These are phyloP conservation scores for Solanum boliviense DNA, from an alignment of 257 asterid species.

Conservation along the genomic window DNA sequence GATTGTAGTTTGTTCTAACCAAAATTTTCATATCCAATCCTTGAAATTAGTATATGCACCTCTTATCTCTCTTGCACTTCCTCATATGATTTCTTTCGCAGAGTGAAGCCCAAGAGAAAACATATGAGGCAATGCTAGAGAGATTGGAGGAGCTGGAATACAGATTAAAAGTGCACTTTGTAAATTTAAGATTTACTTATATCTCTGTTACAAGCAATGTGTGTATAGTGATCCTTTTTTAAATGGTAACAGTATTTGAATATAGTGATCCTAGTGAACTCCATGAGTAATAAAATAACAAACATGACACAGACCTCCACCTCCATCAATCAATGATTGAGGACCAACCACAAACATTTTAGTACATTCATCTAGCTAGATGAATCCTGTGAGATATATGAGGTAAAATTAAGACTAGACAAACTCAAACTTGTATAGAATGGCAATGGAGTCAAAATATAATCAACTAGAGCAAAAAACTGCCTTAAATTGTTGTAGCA, in stretches of 20 bases:
- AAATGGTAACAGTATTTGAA: not conserved
- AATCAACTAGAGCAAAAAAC: not conserved
- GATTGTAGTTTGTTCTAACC: not conserved
- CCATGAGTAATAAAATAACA: not conserved
- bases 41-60: too few relatives aligned
- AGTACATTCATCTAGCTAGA: not conserved
- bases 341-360: not conserved
- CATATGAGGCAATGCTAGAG: not conserved
- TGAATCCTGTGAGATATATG: not conserved
- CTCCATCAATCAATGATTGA: not conserved
- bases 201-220: not conserved
- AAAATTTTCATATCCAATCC: not conserved
- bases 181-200: not conserved
- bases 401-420: not conserved
- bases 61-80: too few relatives aligned
- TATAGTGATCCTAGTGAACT: not conserved
- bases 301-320: not conserved
- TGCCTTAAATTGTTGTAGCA: not conserved
- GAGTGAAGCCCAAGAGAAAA: constrained; percentile 7
- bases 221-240: not conserved
- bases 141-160: not conserved
- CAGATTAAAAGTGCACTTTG: too few relatives aligned
- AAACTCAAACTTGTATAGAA: not conserved
- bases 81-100: too few relatives aligned
- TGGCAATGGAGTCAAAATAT: not conserved